phyloP scores from a whole-genome alignment of 139 green algal genomes.

The Trebouxia sp. region DNA sequence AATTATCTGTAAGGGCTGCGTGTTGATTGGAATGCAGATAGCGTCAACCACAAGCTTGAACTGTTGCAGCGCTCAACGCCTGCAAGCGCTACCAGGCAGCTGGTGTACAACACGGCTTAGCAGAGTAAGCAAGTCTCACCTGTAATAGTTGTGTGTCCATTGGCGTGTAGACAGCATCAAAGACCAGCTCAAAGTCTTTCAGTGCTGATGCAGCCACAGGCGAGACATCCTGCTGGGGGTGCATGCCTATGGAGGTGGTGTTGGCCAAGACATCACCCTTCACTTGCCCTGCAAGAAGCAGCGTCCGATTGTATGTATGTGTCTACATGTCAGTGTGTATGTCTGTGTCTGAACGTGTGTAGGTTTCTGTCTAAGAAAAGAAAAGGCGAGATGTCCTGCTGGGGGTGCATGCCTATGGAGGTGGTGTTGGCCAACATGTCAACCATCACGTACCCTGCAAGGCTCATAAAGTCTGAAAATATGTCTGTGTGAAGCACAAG shows the following conservation, averaged over 20 bases:
- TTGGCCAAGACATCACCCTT: conserved; percentile 90
- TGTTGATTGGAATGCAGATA: too few relatives aligned
- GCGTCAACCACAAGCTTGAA: not conserved
- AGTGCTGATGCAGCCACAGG: conserved; percentile 64
- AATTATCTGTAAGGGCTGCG: too few relatives aligned
- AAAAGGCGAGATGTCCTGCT: conserved; percentile 64
- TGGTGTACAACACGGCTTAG: too few relatives aligned
- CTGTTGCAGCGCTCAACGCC: not conserved
- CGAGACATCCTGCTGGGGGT: conserved; percentile 62
- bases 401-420: conserved; percentile 89
- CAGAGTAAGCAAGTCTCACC: not conserved
- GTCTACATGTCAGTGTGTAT: not conserved
- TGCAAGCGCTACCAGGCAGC: not conserved
- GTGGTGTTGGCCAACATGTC: conserved; percentile 96
- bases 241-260: conserved; percentile 94
- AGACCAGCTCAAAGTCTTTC: conserved; percentile 78
- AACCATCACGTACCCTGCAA: conserved; percentile 44
- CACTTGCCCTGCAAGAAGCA: conserved; percentile 34
- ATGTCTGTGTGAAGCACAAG: too few relatives aligned
- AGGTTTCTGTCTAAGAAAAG: too few relatives aligned
- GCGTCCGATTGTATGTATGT: not conserved
- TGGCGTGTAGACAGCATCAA: conserved; percentile 98
- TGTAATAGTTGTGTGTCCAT: conserved; percentile 82
- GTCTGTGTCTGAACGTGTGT: too few relatives aligned
- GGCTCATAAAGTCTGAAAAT: too few relatives aligned